Conservation (phyloP, 257 asterid species). For the Cruciata laevipes region DNA sequence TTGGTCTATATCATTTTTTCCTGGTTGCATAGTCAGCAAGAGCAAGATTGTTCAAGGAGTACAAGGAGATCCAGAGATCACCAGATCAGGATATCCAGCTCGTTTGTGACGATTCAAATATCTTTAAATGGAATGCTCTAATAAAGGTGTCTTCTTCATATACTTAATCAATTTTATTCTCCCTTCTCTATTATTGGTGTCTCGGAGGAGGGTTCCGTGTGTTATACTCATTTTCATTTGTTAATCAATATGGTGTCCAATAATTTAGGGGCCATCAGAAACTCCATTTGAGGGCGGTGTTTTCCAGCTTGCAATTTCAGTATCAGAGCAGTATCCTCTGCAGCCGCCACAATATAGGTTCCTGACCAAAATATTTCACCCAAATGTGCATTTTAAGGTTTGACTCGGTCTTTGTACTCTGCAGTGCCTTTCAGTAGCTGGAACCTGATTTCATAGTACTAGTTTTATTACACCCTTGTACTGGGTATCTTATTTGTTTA, state of each 20-base stretch:
- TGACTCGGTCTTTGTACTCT: neutral
- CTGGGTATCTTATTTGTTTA: neutral
- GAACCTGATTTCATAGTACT: neutral
- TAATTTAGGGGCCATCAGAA: constrained; percentile 81
- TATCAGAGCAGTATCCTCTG: constrained; percentile 97
- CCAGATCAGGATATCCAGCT: constrained; percentile 97
- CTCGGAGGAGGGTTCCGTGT: neutral
- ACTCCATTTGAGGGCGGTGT: constrained; percentile 97
- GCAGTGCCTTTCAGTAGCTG: neutral
- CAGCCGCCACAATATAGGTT: constrained; percentile 99
- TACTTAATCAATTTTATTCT: neutral
- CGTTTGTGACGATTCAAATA: constrained; percentile 87
- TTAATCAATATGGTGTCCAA: constrained; percentile 15
- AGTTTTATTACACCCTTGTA: neutral
- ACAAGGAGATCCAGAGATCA: constrained; percentile 87
- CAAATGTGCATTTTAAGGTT: constrained; percentile 99
- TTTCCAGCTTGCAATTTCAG: constrained; percentile 95
- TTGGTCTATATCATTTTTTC: neutral
- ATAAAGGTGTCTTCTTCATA: constrained; percentile 43
- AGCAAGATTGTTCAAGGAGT: constrained; percentile 94
- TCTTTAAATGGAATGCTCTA: constrained; percentile 97
- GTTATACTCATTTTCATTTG: constrained; percentile 8
- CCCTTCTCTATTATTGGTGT: neutral
- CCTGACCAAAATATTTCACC: constrained; percentile 95
- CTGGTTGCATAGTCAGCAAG: constrained; percentile 67